Evolutionary conservation across 2,329 filamentous ascomycete species (phyloP).

Genomic region (Penicillium crustosum): DNA sequence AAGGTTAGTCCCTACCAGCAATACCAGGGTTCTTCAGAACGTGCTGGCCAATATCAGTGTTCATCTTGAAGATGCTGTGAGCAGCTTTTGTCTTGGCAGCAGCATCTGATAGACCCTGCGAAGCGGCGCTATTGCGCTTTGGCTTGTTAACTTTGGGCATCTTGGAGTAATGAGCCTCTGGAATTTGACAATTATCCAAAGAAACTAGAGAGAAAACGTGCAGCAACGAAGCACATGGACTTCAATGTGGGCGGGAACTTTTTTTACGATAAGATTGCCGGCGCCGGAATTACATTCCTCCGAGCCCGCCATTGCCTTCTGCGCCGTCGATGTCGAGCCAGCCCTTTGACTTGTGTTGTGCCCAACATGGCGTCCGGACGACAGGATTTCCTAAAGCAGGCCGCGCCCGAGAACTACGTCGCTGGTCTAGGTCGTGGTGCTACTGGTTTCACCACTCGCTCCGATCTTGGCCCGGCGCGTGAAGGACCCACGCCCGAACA

Average conservation of each 20-base stretch:
- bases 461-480: conserved; percentile 89
- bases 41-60: conserved; percentile 84
- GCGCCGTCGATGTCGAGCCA: conserved; percentile 4
- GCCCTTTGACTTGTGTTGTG: conserved; percentile 6
- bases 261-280: conserved; percentile 32
- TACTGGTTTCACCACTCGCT: conserved; percentile 95
- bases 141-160: conserved; percentile 58
- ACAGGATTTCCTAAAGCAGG: conserved; percentile 87
- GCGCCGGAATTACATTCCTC: conserved; percentile 22
- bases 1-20: conserved; percentile 54
- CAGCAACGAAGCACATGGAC: not conserved
- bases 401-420: conserved; percentile 83
- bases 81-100: conserved; percentile 52
- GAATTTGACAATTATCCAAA: not conserved
- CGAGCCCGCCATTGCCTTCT: conserved; percentile 9
- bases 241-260: conserved; percentile 25
- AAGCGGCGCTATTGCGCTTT: conserved; percentile 53
- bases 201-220: conserved; percentile 1
- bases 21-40: conserved; percentile 92
- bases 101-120: conserved; percentile 40
- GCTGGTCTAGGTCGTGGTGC: conserved; percentile 96
- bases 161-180: conserved; percentile 12
- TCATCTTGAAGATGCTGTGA: conserved; percentile 97
- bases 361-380: conserved; percentile 57
- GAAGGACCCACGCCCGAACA: conserved; percentile 97